These are phyloP conservation scores for Apiospora phragmitis DNA, from an alignment of 2,329 filamentous ascomycete genomes.

Conservation along the genomic window DNA sequence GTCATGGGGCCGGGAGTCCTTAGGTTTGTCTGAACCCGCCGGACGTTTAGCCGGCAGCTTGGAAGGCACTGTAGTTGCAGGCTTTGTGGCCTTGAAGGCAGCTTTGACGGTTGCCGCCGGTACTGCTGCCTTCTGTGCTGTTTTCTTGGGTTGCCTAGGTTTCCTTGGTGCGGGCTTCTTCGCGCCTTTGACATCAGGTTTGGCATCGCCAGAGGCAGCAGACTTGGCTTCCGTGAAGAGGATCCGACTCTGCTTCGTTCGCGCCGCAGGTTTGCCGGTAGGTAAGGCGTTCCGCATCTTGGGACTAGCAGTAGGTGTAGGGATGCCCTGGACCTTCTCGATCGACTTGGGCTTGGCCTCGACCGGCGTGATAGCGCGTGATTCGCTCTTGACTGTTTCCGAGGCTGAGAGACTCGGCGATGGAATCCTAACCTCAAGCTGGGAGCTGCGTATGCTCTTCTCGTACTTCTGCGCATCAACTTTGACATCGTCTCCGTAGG, in stretches of 20 bases:
- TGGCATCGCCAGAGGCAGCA: slow-evolving; percentile 28
- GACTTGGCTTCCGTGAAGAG: slow-evolving; percentile 37
- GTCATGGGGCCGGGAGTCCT: background rate
- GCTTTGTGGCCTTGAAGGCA: slow-evolving; percentile 31
- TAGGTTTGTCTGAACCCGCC: background rate
- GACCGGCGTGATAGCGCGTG: slow-evolving; percentile 23
- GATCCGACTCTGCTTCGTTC: slow-evolving; percentile 53
- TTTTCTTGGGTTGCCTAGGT: slow-evolving; percentile 42
- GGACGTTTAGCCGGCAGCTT: slow-evolving; percentile 28
- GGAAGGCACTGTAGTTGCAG: slow-evolving; percentile 16
- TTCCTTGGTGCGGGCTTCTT: slow-evolving; percentile 36
- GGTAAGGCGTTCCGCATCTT: slow-evolving; percentile 43
- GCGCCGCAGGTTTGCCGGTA: slow-evolving; percentile 35
- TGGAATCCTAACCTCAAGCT: slow-evolving; percentile 44
- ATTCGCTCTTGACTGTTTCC: slow-evolving; percentile 24
- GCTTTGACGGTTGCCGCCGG: slow-evolving; percentile 29
- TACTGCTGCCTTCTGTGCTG: slow-evolving; percentile 38
- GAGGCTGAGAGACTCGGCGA: slow-evolving; percentile 25
- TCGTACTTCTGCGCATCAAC: slow-evolving; percentile 45
- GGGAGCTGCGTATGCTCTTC: slow-evolving; percentile 35
- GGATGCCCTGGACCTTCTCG: slow-evolving; percentile 50
- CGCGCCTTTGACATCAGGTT: slow-evolving; percentile 23
- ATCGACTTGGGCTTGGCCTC: slow-evolving; percentile 41
- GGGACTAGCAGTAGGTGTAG: slow-evolving; percentile 59
- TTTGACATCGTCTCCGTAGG: slow-evolving; percentile 48